These are phyloP conservation scores for Apium graveolens DNA, from an alignment of 129 eudicot species.

Conservation along the genomic window DNA sequence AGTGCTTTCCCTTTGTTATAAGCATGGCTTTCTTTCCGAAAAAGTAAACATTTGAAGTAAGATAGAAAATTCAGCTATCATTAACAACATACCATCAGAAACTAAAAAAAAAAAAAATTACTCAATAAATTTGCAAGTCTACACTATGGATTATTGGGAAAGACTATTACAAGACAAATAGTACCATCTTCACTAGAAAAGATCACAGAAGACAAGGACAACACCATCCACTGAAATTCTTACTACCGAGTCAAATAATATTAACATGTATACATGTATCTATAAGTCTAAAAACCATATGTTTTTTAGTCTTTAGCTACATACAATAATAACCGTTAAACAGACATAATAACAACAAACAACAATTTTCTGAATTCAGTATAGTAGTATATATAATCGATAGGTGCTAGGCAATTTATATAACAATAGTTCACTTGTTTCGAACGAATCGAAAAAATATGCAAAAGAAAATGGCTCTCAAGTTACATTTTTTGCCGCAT, in stretches of 20 bases:
- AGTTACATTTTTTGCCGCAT: neutral
- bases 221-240: neutral
- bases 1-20: slow-evolving; percentile 89
- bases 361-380: too few species aligned
- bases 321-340: neutral
- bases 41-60: slow-evolving; percentile 12
- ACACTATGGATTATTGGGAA: neutral
- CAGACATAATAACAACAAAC: neutral
- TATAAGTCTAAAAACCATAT: too few species aligned
- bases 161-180: neutral
- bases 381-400: neutral
- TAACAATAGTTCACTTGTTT: neutral
- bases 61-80: neutral
- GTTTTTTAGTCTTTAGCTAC: neutral
- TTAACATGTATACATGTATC: too few species aligned
- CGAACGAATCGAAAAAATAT: neutral
- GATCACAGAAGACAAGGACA: neutral
- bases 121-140: neutral
- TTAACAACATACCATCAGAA: neutral
- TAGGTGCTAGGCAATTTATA: neutral
- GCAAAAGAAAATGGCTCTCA: neutral
- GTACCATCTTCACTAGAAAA: neutral
- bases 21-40: slow-evolving; percentile 81
- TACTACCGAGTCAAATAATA: neutral
- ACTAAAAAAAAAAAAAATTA: neutral